Evolutionary conservation across 2,329 filamentous ascomycete species (phyloP).

Genomic region (Dichotomopilus funicola): DNA sequence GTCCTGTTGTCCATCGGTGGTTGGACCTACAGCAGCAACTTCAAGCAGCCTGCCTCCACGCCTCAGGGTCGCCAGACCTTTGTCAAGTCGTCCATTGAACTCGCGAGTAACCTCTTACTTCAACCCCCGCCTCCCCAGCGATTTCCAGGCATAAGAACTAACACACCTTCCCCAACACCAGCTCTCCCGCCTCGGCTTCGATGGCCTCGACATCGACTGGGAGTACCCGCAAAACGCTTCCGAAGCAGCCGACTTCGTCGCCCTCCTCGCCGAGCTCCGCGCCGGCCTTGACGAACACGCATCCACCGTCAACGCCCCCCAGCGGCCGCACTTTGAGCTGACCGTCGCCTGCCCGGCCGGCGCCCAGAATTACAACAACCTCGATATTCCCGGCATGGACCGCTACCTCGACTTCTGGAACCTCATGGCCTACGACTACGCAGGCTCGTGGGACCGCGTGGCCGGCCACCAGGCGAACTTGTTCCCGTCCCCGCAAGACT

Average conservation of each 20-base stretch:
- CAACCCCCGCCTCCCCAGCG: neutral
- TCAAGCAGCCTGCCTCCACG: conserved; percentile 67
- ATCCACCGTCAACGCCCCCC: conserved; percentile 31
- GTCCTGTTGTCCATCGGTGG: conserved; percentile 81
- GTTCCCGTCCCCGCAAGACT: conserved; percentile 50
- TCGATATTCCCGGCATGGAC: conserved; percentile 61
- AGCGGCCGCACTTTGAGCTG: conserved; percentile 52
- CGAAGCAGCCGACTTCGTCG: conserved; percentile 53
- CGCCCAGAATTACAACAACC: conserved; percentile 53
- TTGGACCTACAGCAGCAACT: conserved; percentile 87
- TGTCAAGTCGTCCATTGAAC: conserved; percentile 63
- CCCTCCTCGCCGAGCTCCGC: conserved; percentile 52
- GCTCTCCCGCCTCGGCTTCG: conserved; percentile 73
- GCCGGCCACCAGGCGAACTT: conserved; percentile 80
- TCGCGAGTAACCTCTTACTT: conserved; percentile 33
- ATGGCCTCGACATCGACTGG: conserved; percentile 64
- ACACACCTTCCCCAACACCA: neutral
- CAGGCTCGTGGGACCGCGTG: conserved; percentile 68
- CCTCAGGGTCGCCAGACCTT: conserved; percentile 63
- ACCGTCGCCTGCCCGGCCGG: conserved; percentile 60
- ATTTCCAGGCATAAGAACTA: neutral
- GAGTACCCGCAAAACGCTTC: conserved; percentile 52
- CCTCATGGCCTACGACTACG: conserved; percentile 83
- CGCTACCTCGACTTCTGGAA: conserved; percentile 66
- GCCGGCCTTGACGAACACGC: conserved; percentile 53